A percentile compares a stretch with the other conserved stretches of the same genome.
Evolutionary conservation across 306 rosid species (phyloP).

Genomic region (Parietaria judaica): DNA sequence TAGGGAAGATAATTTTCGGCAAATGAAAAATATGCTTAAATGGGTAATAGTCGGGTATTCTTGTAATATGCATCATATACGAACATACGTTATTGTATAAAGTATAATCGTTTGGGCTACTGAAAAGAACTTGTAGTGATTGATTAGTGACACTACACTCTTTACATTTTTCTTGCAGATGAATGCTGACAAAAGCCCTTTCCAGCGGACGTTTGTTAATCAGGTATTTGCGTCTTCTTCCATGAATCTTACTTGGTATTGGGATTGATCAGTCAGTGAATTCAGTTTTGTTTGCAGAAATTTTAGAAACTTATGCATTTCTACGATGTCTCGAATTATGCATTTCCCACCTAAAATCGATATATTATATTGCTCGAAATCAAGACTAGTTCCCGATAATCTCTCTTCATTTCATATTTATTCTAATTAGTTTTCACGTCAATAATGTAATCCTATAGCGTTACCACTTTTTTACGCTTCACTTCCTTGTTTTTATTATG

Average conservation of each 20-base stretch:
- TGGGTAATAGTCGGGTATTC: neutral
- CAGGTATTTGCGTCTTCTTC: constrained; percentile 44
- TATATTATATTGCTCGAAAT: neutral
- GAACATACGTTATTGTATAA: neutral
- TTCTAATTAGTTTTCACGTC: constrained; percentile 10
- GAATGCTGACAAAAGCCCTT: constrained; percentile 94
- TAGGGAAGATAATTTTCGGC: too few relatives aligned
- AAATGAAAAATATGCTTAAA: too few relatives aligned
- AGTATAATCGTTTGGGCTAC: neutral
- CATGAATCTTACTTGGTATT: neutral
- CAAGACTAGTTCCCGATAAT: neutral
- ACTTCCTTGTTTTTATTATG: neutral
- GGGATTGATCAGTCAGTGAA: too few relatives aligned
- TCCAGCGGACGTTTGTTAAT: constrained; percentile 90
- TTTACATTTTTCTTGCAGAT: constrained; percentile 41
- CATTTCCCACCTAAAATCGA: too few relatives aligned
- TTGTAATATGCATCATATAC: neutral
- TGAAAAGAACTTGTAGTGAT: neutral
- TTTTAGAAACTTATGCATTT: constrained; percentile 13
- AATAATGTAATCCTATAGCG: constrained; percentile 9
- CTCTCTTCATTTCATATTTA: neutral
- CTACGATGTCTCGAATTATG: constrained; percentile 3
- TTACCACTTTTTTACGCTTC: neutral
- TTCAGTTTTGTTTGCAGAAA: neutral
- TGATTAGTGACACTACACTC: too few relatives aligned